Evolutionary conservation across 345 rosid species (phyloP).

Genomic region (Citrus sinensis): DNA sequence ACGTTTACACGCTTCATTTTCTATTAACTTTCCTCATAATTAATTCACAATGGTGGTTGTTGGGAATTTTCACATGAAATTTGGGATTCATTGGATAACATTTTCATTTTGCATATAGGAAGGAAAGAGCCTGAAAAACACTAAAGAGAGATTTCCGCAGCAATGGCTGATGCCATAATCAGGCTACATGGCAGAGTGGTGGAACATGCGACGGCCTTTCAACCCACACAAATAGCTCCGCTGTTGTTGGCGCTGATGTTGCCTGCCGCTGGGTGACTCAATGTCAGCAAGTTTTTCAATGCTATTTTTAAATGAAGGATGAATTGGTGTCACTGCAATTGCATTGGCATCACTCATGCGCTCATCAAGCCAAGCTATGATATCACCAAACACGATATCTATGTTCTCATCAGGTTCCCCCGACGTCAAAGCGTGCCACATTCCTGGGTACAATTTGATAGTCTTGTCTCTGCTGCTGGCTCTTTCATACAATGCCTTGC

Average conservation of each 20-base stretch:
- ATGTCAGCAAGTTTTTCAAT: constrained; percentile 7
- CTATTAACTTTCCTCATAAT: too few relatives aligned
- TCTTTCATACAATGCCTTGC: constrained; percentile 74
- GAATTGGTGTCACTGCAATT: constrained; percentile 25
- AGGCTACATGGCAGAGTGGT: constrained; percentile 58
- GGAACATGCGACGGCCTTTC: constrained; percentile 50
- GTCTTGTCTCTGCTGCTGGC: constrained; percentile 82
- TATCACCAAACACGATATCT: constrained; percentile 66
- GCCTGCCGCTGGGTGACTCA: background rate
- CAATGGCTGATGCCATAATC: too few relatives aligned
- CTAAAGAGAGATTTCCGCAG: too few relatives aligned
- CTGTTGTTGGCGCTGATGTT: constrained; percentile 1
- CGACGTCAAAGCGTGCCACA: constrained; percentile 90
- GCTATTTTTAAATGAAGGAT: constrained; percentile 5
- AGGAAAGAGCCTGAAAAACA: background rate
- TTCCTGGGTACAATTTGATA: constrained; percentile 73
- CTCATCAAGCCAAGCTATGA: constrained; percentile 66
- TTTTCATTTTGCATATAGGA: background rate
- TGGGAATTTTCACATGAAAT: too few relatives aligned
- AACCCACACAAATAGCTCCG: constrained; percentile 56
- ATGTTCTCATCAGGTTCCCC: constrained; percentile 86
- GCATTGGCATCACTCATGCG: constrained; percentile 28
- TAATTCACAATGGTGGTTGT: too few relatives aligned
- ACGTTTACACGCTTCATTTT: too few relatives aligned
- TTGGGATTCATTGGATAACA: background rate